Conservation (phyloP, 441 rosid species). For the Jatropha podagrica region DNA sequence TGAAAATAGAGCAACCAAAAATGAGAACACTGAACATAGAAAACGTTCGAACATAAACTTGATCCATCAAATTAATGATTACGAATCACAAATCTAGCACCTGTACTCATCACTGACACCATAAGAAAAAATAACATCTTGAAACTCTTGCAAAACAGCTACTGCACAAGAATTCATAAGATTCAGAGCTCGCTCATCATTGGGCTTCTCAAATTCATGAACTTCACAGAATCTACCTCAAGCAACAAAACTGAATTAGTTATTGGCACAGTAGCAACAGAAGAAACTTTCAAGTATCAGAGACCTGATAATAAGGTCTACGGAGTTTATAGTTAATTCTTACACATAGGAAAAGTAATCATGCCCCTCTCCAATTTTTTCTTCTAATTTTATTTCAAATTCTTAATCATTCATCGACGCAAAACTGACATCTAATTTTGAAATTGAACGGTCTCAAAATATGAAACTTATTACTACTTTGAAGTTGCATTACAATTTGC, state of each 20-base stretch:
- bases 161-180: conserved; percentile 94
- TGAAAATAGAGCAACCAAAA: conserved; percentile 36
- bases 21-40: conserved; percentile 25
- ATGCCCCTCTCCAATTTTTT: neutral
- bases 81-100: conserved; percentile 33
- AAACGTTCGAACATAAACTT: conserved; percentile 7
- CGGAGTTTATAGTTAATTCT: neutral
- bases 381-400: neutral
- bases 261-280: conserved; percentile 14
- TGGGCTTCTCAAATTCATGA: conserved; percentile 92
- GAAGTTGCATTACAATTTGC: neutral
- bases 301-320: neutral
- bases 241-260: conserved; percentile 26
- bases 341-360: neutral
- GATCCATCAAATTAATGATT: conserved; percentile 12
- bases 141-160: conserved; percentile 67
- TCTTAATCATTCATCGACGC: neutral
- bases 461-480: neutral
- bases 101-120: conserved; percentile 97
- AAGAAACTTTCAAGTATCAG: conserved; percentile 2
- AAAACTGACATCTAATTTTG: neutral
- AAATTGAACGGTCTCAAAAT: neutral
- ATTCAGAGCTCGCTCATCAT: conserved; percentile 81
- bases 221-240: conserved; percentile 78
- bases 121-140: conserved; percentile 68